phyloP scores from a whole-genome alignment of 352 stramenopile species.

The Phytopythium cucurbitacearum region DNA sequence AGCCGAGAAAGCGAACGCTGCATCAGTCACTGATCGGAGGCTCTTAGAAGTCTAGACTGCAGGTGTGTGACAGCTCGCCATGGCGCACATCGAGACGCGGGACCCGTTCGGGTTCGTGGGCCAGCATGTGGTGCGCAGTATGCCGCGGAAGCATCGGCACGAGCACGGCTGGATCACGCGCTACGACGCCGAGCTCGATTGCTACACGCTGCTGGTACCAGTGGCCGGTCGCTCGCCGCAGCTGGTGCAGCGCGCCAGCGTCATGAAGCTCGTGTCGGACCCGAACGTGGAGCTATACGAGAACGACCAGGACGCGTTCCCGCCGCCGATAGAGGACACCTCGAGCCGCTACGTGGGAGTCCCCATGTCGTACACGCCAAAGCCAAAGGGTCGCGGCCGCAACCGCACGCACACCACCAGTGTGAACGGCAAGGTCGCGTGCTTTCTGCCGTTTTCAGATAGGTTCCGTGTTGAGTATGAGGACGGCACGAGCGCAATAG shows the following conservation, averaged over 20 bases:
- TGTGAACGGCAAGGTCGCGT: conserved; percentile 31
- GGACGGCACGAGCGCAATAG: conserved; percentile 37
- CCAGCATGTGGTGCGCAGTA: conserved; percentile 39
- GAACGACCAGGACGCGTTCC: conserved; percentile 39
- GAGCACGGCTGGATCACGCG: conserved; percentile 69
- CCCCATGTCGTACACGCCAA: conserved; percentile 15
- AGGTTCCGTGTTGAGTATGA: conserved; percentile 47
- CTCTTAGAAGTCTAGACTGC: too few species aligned
- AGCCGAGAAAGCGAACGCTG: too few species aligned
- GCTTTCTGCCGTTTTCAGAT: conserved; percentile 62
- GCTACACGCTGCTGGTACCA: conserved; percentile 65
- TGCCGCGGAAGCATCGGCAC: conserved; percentile 12
- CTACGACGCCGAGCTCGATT: conserved; percentile 56
- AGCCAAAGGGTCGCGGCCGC: not conserved
- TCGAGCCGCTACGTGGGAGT: conserved; percentile 50
- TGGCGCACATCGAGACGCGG: conserved; percentile 39
- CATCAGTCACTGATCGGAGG: too few species aligned
- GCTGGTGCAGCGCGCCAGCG: conserved; percentile 40
- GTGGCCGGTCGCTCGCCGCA: conserved; percentile 16
- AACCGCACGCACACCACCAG: not conserved
- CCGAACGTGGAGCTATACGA: conserved; percentile 44
- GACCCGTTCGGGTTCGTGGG: conserved; percentile 68
- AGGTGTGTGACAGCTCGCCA: conserved; percentile 1
- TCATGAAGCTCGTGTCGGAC: conserved; percentile 61
- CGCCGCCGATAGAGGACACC: conserved; percentile 44